phyloP scores from a whole-genome alignment of 164 flowering plant species.

The Liquidambar formosana region DNA sequence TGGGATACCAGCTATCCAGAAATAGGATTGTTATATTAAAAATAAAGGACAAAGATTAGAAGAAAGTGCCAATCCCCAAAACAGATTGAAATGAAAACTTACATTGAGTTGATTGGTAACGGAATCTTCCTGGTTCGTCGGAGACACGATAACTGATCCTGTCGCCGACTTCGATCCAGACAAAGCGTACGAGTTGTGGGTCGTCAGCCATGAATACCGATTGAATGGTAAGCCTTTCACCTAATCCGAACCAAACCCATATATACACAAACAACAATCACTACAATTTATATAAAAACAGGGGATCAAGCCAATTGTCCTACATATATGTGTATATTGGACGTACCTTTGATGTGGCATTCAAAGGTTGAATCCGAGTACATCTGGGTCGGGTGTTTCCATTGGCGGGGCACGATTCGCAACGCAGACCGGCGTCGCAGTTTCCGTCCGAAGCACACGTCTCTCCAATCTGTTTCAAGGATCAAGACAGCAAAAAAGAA shows the following conservation, averaged over 20 bases:
- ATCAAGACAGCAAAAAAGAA: too few species aligned
- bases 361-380: slow-evolving; percentile 44
- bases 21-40: too few species aligned
- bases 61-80: not conserved
- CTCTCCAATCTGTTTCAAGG: slow-evolving; percentile 50
- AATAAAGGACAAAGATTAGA: too few species aligned
- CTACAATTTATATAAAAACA: too few species aligned
- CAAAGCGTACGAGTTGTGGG: slow-evolving; percentile 61
- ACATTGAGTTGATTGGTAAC: slow-evolving; percentile 60
- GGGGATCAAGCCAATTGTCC: too few species aligned
- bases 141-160: slow-evolving; percentile 43
- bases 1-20: too few species aligned
- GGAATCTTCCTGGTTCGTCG: slow-evolving; percentile 66
- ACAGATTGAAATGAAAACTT: not conserved
- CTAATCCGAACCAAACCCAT: slow-evolving; percentile 20
- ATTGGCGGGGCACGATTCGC: slow-evolving; percentile 49
- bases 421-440: slow-evolving; percentile 53
- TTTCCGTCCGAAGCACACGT: slow-evolving; percentile 38
- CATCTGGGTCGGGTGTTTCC: slow-evolving; percentile 68
- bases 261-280: not conserved
- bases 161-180: slow-evolving; percentile 36
- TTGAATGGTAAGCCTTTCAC: slow-evolving; percentile 61
- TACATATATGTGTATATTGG: too few species aligned
- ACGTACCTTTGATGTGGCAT: slow-evolving; percentile 49
- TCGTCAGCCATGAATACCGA: slow-evolving; percentile 65